These are phyloP conservation scores for Wickerhamiella brachini DNA, from an alignment of 805 yeast species.

Conservation along the genomic window DNA sequence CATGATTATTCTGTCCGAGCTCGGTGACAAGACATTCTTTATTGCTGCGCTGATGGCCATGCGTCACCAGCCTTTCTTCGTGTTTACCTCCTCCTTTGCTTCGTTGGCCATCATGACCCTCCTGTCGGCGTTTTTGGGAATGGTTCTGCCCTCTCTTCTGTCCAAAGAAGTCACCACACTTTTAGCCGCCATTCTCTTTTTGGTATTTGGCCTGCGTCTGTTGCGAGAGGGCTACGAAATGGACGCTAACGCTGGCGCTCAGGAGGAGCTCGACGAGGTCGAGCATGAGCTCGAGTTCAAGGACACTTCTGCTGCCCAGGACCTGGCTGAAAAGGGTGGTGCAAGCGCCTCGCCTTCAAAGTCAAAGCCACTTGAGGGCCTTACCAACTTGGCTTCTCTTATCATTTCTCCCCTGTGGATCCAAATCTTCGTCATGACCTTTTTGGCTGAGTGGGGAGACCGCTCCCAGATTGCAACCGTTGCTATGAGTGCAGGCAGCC, in stretches of 20 bases:
- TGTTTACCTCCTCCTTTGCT: conserved; percentile 76
- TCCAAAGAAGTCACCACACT: conserved; percentile 71
- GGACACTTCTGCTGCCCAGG: conserved; percentile 34
- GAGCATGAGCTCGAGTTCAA: conserved; percentile 76
- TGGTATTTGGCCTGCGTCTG: conserved; percentile 36
- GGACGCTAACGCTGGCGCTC: conserved; percentile 63
- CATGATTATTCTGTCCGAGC: conserved; percentile 91
- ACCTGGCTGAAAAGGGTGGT: conserved; percentile 24
- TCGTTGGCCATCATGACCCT: conserved; percentile 86
- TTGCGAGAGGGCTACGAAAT: conserved; percentile 69
- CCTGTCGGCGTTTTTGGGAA: conserved; percentile 82
- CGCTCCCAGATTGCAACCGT: conserved; percentile 96
- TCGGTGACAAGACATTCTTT: conserved; percentile 93
- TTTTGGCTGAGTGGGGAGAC: conserved; percentile 98
- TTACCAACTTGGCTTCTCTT: conserved; percentile 43
- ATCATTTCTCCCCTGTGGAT: conserved; percentile 81
- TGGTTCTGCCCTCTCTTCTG: conserved; percentile 70
- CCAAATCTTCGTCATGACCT: conserved; percentile 90
- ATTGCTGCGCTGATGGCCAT: conserved; percentile 97
- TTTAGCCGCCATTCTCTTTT: conserved; percentile 66
- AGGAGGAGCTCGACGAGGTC: conserved; percentile 92
- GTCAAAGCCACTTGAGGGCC: conserved; percentile 22
- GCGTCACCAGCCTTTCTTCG: conserved; percentile 73
- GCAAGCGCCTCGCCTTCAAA: background rate
- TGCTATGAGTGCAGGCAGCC: conserved; percentile 95